These are phyloP conservation scores for Acacia confusa DNA, from an alignment of 306 rosid genomes.

Conservation along the genomic window DNA sequence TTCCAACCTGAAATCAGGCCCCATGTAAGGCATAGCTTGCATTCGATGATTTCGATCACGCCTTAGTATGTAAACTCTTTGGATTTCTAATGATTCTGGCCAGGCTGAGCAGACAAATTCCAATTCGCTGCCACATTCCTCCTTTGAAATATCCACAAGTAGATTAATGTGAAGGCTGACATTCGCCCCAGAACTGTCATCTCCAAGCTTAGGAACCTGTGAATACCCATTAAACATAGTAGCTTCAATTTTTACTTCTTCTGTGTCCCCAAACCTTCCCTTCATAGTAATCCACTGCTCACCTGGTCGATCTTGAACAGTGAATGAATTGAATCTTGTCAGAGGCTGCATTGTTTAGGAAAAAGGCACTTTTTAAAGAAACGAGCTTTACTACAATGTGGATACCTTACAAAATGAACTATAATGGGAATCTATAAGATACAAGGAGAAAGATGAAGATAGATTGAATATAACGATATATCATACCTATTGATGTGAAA, in stretches of 20 bases:
- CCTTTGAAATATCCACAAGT: slow-evolving; percentile 68
- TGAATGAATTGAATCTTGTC: slow-evolving; percentile 57
- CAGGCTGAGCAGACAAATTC: slow-evolving; percentile 83
- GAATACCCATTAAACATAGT: slow-evolving; percentile 81
- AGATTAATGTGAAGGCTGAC: slow-evolving; percentile 68
- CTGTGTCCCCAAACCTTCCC: slow-evolving; percentile 57
- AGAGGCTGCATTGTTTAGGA: slow-evolving; percentile 49
- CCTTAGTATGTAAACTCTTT: slow-evolving; percentile 53
- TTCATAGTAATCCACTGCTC: slow-evolving; percentile 68
- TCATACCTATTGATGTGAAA: neutral
- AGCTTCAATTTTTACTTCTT: slow-evolving; percentile 69
- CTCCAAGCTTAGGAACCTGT: slow-evolving; percentile 51
- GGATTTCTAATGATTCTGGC: slow-evolving; percentile 65
- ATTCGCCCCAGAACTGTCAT: slow-evolving; percentile 54
- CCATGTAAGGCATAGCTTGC: slow-evolving; percentile 54
- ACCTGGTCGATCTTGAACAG: slow-evolving; percentile 67
- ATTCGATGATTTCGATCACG: slow-evolving; percentile 39
- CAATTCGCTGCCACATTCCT: slow-evolving; percentile 45
- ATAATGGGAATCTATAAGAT: neutral
- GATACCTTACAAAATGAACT: neutral
- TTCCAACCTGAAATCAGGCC: slow-evolving; percentile 76
- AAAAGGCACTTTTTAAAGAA: neutral
- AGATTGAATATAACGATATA: neutral
- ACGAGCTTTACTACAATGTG: neutral
- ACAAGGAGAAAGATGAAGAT: neutral